Evolutionary conservation across 1,284 basidiomycete species (phyloP), one percentile per base, ranked within the genome.

Genomic region (Moesziomyces globuligerus): DNA sequence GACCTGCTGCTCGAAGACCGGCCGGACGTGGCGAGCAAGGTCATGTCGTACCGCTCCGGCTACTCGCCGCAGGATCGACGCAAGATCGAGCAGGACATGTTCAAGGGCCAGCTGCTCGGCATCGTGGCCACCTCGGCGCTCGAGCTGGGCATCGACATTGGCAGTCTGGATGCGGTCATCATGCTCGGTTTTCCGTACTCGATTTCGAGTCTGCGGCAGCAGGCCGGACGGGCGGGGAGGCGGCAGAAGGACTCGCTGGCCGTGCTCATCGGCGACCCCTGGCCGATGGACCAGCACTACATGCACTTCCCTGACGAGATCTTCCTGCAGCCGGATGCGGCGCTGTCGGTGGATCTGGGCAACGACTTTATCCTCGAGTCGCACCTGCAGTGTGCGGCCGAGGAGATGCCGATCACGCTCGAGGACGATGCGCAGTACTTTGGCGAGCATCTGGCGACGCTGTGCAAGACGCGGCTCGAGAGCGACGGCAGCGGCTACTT

Each of bases 91-190:
- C 85, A 88, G 46, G 90, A 94, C 74, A 93, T 93, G 24, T 94
- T 94, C 77, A 89, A 88, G 1, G 92, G 93, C 0, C 86, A 88
- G 64, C 84, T 94, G 11, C 86, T 94, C 0, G 84, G 93, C 7
- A 91, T 95, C 42, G 86, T 95, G n/a, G 91, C 92, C 0, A 95
- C 93, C 0, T 93, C 92, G 62, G 93, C 93, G 0, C 86, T 95
- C 13, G 93, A 95, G 81, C 87, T 95, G 1, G 93, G 93, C 32
- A 90, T 95, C 26, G 93, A 95, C 76, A 94, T 95, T 40, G 93
- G 92, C 15, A 88, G 87, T 20, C 83, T 95, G 28, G 93, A 95
- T 79, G 91, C 91, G 0, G 93, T 95, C 29, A 88, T 95, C 59
- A 91, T 93, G 87, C 87, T 94, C 20, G 92, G 92, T 1, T 93